A percentile compares a stretch with the other conserved stretches of the same genome.
Conservation (phyloP, 1,284 basidiomycete genomes). For the Cryptococcus floricola region DNA sequence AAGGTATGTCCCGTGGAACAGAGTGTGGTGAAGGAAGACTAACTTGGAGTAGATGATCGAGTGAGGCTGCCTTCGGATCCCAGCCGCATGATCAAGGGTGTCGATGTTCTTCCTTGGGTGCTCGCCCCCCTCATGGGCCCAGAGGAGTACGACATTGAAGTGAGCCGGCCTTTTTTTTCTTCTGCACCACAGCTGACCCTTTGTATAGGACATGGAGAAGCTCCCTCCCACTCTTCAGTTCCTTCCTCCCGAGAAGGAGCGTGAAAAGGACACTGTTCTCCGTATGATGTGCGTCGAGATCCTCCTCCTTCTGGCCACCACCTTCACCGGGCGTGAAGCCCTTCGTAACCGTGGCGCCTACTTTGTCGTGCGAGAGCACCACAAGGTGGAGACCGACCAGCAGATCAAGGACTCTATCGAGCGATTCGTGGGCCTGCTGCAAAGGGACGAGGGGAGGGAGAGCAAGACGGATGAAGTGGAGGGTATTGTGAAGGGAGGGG, state of each 20-base stretch:
- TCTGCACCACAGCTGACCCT: not conserved
- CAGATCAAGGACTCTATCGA: slow-evolving; percentile 68
- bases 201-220: slow-evolving; percentile 74
- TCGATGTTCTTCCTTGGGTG: slow-evolving; percentile 76
- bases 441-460: slow-evolving; percentile 63
- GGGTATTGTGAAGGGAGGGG: slow-evolving; percentile 35
- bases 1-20: slow-evolving; percentile 18
- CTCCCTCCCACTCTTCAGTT: slow-evolving; percentile 83
- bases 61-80: slow-evolving; percentile 45
- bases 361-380: slow-evolving; percentile 74
- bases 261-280: slow-evolving; percentile 75
- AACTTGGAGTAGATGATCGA: slow-evolving; percentile 32
- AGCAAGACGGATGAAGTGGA: slow-evolving; percentile 53
- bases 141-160: slow-evolving; percentile 88
- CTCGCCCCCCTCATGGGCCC: slow-evolving; percentile 89
- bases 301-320: slow-evolving; percentile 81
- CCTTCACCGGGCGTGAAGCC: slow-evolving; percentile 77
- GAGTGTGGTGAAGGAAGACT: not conserved
- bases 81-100: slow-evolving; percentile 60
- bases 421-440: slow-evolving; percentile 67
- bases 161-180: slow-evolving; percentile 38
- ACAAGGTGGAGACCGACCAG: slow-evolving; percentile 74
- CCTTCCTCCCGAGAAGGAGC: slow-evolving; percentile 74
- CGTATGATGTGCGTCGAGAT: slow-evolving; percentile 85
- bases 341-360: slow-evolving; percentile 80